Conservation (phyloP, 2,329 filamentous ascomycete species). For the Aspergillus melleus region DNA sequence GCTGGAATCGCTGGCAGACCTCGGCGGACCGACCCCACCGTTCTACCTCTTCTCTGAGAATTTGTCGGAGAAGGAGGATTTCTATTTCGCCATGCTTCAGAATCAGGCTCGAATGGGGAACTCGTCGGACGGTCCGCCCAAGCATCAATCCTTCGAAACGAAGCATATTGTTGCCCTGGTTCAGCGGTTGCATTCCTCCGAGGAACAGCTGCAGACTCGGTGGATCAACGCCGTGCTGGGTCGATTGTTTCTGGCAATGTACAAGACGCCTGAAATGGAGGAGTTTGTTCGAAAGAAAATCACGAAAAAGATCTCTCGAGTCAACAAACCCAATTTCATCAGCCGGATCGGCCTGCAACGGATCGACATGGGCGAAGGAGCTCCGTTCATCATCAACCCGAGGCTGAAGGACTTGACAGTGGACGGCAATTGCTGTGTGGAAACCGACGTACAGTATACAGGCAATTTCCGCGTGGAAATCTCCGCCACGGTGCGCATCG, state of each 20-base stretch:
- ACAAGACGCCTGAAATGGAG: slow-evolving; percentile 80
- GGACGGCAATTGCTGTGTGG: slow-evolving; percentile 83
- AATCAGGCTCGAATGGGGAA: slow-evolving; percentile 73
- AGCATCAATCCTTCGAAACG: slow-evolving; percentile 74
- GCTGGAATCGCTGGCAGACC: slow-evolving; percentile 52
- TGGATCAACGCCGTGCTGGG: slow-evolving; percentile 94
- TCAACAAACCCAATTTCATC: slow-evolving; percentile 88
- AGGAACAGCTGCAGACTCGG: slow-evolving; percentile 84
- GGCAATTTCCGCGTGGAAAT: slow-evolving; percentile 89
- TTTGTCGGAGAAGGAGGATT: slow-evolving; percentile 95
- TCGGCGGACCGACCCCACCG: slow-evolving; percentile 67
- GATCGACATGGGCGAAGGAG: slow-evolving; percentile 82
- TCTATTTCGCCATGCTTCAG: slow-evolving; percentile 87
- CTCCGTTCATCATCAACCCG: slow-evolving; percentile 86
- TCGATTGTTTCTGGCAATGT: slow-evolving; percentile 81
- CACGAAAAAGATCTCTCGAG: slow-evolving; percentile 91
- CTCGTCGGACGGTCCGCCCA: slow-evolving; percentile 60
- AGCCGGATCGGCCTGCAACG: slow-evolving; percentile 78
- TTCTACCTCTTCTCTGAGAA: slow-evolving; percentile 96
- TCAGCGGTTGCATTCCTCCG: slow-evolving; percentile 84
- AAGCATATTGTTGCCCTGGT: slow-evolving; percentile 87
- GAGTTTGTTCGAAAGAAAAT: slow-evolving; percentile 79
- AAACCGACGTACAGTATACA: slow-evolving; percentile 83
- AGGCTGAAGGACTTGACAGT: slow-evolving; percentile 85
- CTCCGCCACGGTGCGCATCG: slow-evolving; percentile 87